Evolutionary conservation across 495 filamentous ascomycete genomes (phyloP), one percentile per base, ranked within the genome.

Genomic region (Penicillium psychrofluorescens): DNA sequence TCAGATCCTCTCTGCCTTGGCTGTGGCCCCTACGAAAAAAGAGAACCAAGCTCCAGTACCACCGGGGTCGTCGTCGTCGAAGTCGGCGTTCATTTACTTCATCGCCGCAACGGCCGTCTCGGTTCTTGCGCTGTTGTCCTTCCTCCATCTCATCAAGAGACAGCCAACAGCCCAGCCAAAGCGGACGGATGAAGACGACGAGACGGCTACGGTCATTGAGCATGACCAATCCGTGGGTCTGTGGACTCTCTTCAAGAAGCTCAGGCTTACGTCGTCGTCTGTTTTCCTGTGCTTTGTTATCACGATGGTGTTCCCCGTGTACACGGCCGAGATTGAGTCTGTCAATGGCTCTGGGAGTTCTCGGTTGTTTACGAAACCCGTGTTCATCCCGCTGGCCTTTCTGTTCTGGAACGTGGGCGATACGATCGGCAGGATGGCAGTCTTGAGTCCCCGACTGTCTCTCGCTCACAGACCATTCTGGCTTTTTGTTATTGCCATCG

Each of bases 341-440:
- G 81, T 92, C 7, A 70, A 70, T n/a, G 51, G 67, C 5, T 33
- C 61, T 1, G 56, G 67, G 13, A 60, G 75, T 2, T 70, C 79
- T 11, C 68, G 75, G n/a, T 60, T 96, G 22, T 82, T 88, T 45
- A 71, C 78, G 27, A 78, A 84, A 0, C 68, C 81, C 4, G 78
- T 80, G 30, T 99, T 97, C 64, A 88, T 96, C 40, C 90, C 92
- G 1, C 71, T 96, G 4, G 86, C 75, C 8, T 95, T 97, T 65
- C 77, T 99, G 28, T 76, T 95, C 52, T 99, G 92, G 92, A 99
- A 97, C 53, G 53, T 81, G 6, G 92, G 92, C 31, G 92, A 99
- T 58, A 70, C 97, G 5, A 28, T 74, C 8, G 91, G 91, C 0
- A 75, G 94, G 2, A 68, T 92, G n/a, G 35, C 77, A 0, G 84